These are phyloP conservation scores for Phytopythium mirpurense DNA, from an alignment of 352 stramenopile species.

Conservation along the genomic window DNA sequence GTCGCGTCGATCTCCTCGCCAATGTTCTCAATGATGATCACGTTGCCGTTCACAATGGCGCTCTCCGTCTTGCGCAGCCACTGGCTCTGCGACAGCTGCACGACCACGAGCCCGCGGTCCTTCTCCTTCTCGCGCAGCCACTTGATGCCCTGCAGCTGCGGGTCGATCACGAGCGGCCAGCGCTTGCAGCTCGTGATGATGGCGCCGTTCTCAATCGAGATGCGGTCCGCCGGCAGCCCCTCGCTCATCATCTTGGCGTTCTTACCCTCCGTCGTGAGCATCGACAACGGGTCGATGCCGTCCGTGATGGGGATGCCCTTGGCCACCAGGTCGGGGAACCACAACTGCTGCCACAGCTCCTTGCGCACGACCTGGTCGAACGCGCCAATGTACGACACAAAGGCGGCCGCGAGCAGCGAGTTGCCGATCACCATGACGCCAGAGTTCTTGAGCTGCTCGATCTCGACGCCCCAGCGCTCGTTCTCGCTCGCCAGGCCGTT, in stretches of 20 bases:
- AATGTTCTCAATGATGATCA: slow-evolving; percentile 98
- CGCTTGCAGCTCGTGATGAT: slow-evolving; percentile 97
- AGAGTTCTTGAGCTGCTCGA: slow-evolving; percentile 93
- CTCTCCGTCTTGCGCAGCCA: slow-evolving; percentile 94
- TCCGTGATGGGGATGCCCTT: slow-evolving; percentile 94
- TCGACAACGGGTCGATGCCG: slow-evolving; percentile 91
- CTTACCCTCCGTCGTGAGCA: slow-evolving; percentile 96
- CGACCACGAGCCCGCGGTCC: slow-evolving; percentile 85
- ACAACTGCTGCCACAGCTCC: slow-evolving; percentile 75
- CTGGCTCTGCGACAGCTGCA: slow-evolving; percentile 95
- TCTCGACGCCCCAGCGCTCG: slow-evolving; percentile 95
- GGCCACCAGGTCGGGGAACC: slow-evolving; percentile 86
- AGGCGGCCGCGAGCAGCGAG: slow-evolving; percentile 94
- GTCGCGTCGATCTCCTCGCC: slow-evolving; percentile 96
- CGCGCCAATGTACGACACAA: slow-evolving; percentile 97
- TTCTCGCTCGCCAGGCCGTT: slow-evolving; percentile 96
- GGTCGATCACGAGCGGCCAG: slow-evolving; percentile 97
- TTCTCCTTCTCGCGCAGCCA: slow-evolving; percentile 96
- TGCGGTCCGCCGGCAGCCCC: slow-evolving; percentile 94
- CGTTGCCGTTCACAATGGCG: slow-evolving; percentile 93
- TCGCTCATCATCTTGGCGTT: slow-evolving; percentile 98
- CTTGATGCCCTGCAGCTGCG: slow-evolving; percentile 97
- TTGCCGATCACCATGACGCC: slow-evolving; percentile 95
- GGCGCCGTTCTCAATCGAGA: slow-evolving; percentile 97
- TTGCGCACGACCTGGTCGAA: slow-evolving; percentile 93